Evolutionary conservation across 768 basidiomycete species (phyloP).

Genomic region (Hygrocybe coccinea): DNA sequence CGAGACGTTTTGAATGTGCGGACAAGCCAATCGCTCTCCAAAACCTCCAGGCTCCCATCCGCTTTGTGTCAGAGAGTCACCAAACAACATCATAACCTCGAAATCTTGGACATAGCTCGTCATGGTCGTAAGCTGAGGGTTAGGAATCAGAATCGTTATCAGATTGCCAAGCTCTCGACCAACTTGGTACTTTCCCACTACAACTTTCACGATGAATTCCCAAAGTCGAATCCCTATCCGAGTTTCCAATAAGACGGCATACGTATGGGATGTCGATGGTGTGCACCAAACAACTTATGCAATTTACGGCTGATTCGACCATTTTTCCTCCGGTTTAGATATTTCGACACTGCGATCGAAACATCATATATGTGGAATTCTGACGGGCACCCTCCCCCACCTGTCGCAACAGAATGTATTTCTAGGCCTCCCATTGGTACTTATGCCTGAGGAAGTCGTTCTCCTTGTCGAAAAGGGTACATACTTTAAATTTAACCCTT

Average conservation of each 20-base stretch:
- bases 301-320: neutral
- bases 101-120: conserved; percentile 52
- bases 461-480: conserved; percentile 79
- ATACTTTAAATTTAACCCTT: neutral
- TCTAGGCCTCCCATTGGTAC: conserved; percentile 81
- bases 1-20: conserved; percentile 20
- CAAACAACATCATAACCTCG: conserved; percentile 60
- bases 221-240: conserved; percentile 50
- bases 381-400: conserved; percentile 89
- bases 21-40: conserved; percentile 63
- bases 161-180: no score
- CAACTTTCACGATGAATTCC: neutral
- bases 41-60: conserved; percentile 60
- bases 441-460: conserved; percentile 90
- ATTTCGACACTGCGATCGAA: conserved; percentile 72
- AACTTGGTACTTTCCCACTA: no score
- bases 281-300: conserved; percentile 3
- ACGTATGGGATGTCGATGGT: conserved; percentile 90
- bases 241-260: conserved; percentile 73
- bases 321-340: conserved; percentile 44
- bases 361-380: conserved; percentile 78
- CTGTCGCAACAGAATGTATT: conserved; percentile 96
- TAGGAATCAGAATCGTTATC: no score
- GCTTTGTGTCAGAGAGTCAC: conserved; percentile 77
- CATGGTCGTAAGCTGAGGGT: no score